Conservation (phyloP, 2,329 filamentous ascomycete species). For the Venturia nashicola region DNA sequence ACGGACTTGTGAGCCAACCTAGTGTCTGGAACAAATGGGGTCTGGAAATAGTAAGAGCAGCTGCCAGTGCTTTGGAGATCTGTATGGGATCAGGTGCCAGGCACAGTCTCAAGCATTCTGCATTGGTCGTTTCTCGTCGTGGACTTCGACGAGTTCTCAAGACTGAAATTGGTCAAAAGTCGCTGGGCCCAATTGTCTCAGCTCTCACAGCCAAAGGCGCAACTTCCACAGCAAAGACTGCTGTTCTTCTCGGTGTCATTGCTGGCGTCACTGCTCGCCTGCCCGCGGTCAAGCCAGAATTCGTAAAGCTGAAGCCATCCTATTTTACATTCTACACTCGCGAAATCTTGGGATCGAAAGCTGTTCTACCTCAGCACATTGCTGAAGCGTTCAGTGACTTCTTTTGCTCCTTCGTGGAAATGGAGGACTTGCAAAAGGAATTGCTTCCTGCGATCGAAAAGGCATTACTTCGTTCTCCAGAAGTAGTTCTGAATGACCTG, state of each 20-base stretch:
- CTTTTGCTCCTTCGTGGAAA: conserved; percentile 60
- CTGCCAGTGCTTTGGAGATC: conserved; percentile 59
- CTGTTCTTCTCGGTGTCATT: conserved; percentile 70
- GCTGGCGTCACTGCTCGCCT: conserved; percentile 76
- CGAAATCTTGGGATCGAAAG: conserved; percentile 72
- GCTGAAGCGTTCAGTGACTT: conserved; percentile 68
- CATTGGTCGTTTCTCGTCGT: conserved; percentile 65
- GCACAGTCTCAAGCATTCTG: conserved; percentile 56
- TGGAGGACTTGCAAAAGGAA: conserved; percentile 63
- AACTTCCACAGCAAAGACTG: conserved; percentile 55
- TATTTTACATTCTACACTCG: conserved; percentile 76
- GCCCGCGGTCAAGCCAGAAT: conserved; percentile 44
- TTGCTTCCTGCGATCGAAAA: conserved; percentile 79
- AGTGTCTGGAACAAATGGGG: conserved; percentile 53
- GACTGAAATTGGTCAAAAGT: conserved; percentile 45
- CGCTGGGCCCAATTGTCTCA: conserved; percentile 50
- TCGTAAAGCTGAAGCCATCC: conserved; percentile 55
- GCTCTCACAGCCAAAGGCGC: conserved; percentile 56
- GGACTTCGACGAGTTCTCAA: conserved; percentile 65
- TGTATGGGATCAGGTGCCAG: conserved; percentile 56
- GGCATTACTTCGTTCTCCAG: conserved; percentile 74
- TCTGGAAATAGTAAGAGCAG: conserved; percentile 51
- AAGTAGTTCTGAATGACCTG: conserved; percentile 73
- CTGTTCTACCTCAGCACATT: conserved; percentile 57
- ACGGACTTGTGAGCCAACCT: conserved; percentile 50